Evolutionary conservation across 441 rosid species (phyloP), one percentile per base, ranked within the genome.

Genomic region (Populus hybrid): DNA sequence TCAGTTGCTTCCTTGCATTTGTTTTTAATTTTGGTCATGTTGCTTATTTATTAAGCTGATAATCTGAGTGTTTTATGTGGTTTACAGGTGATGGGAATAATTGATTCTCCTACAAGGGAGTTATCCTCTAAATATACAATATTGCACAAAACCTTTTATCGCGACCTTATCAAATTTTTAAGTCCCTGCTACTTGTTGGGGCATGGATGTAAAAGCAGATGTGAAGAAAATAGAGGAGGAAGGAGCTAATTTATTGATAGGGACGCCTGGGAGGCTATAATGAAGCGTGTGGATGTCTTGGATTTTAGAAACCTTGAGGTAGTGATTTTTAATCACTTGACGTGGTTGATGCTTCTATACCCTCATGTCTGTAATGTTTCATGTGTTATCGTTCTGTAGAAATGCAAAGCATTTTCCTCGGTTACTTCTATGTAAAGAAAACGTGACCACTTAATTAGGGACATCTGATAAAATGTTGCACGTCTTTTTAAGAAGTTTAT

Each of bases 241-340:
- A 86, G 97, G 98, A 18, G 89, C 86, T 6, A 95, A 95, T 87
- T 23, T 94, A 71, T 82, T 93, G 92, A 93, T 95, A 23, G 96
- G 98, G 67, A 93, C 98, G 1, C 97, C 99, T 75, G 98, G 99
- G 72, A 92, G 95, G 86, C 79, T 95, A 92, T 95, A 67, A 93
- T 93, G 97, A 91, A 95, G 46, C 91, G 96, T 12, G 69, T 93
- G 84, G 95, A 88, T 79, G 40, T 81, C 69, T 87, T 93, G 76
- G 94, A 95, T 85, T 92, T 88, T 34, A 82, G 91, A 78, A 85
- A 82, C 82, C 87, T 93, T 23, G 98, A 95, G 98, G 99, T 93
- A 81, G 67, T 77, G 75, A 71, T 66, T 24, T 46, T 35, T 64
- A 10, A 61, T 46, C 9, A 38, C 23, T 28, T 2, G 11, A 28